phyloP scores from a whole-genome alignment of 2,329 filamentous ascomycete genomes.

The Xylaria sp. region DNA sequence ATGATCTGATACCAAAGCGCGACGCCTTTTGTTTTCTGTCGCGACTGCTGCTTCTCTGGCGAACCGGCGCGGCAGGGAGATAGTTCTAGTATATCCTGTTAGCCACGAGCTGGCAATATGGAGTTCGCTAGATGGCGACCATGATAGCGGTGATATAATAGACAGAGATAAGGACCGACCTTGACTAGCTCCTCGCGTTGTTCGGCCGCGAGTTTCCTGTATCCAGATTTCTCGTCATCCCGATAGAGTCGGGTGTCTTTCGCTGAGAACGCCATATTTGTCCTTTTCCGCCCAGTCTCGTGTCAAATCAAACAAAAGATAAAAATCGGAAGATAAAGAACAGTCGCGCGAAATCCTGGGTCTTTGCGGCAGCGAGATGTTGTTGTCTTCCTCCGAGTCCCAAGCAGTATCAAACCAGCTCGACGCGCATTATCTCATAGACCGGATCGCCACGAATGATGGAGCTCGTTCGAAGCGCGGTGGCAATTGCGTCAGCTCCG shows the following conservation, averaged over 20 bases:
- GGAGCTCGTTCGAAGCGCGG: neutral
- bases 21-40: conserved; percentile 34
- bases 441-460: neutral
- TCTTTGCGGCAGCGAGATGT: neutral
- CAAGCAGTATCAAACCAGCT: conserved; percentile 6
- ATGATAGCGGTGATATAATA: neutral
- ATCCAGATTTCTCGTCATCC: conserved; percentile 37
- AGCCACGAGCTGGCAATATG: conserved; percentile 1
- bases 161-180: conserved; percentile 29
- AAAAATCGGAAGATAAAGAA: conserved; percentile 5
- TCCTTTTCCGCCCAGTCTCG: neutral
- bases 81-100: conserved; percentile 25
- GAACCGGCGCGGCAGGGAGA: conserved; percentile 24
- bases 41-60: conserved; percentile 28
- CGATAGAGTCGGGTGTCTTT: conserved; percentile 41
- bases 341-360: neutral
- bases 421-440: conserved; percentile 3
- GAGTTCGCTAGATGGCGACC: neutral
- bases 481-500: neutral
- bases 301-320: neutral
- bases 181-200: conserved; percentile 41
- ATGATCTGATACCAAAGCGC: conserved; percentile 54
- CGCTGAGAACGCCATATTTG: conserved; percentile 34
- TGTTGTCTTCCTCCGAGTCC: neutral
- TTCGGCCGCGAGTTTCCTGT: conserved; percentile 33